Evolutionary conservation across 2,329 filamentous ascomycete genomes (phyloP), one percentile per base, ranked within the genome.

Genomic region (Elsinoe batatas): DNA sequence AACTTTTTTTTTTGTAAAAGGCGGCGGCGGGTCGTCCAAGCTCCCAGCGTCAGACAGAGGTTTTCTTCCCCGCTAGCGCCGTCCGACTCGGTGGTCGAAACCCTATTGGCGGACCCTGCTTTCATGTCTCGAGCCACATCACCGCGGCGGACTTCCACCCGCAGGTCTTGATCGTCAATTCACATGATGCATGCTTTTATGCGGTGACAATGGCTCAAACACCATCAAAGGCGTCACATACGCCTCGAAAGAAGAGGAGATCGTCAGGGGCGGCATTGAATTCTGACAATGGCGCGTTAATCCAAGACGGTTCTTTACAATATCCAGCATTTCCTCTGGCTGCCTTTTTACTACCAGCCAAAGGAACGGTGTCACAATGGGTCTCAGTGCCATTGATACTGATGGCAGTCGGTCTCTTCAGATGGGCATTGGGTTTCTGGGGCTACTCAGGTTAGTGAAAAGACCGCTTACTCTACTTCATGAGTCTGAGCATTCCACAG

Each of bases 371-470:
- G 15, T 95, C 91, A 54, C 87, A 91, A 87, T 97, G 93, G 91
- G 83, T 95, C 64, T 80, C 91, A 3, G 74, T 98, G 32, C 91
- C 93, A 1, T 74, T 94, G 63, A 84, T 95, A 3, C 75, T 98
- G 54, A 95, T 97, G 86, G 81, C 79, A 1, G 88, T 82, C n/a
- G 91, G 90, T 17, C 78, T 98, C 46, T 96, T 97, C 68, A 79
- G 93, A 64, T 97, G 93, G 93, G 85, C 88, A 32, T 87, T 89
- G 47, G 87, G 90, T 26, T 76, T 97, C 42, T 97, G 93, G 88
- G 89, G 88, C 57, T 96, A 97, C 70, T 98, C 93, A 64, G 93
- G 88, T 90, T 71, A 7, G 51, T 35, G 3, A 3, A 26, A 3
- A 53, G 54, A 74, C 64, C 53, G 13, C 15, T 33, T 43, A 13